Base-by-base conservation (phyloP, 345 rosid species). In the Microthlaspi erraticum region DNA sequence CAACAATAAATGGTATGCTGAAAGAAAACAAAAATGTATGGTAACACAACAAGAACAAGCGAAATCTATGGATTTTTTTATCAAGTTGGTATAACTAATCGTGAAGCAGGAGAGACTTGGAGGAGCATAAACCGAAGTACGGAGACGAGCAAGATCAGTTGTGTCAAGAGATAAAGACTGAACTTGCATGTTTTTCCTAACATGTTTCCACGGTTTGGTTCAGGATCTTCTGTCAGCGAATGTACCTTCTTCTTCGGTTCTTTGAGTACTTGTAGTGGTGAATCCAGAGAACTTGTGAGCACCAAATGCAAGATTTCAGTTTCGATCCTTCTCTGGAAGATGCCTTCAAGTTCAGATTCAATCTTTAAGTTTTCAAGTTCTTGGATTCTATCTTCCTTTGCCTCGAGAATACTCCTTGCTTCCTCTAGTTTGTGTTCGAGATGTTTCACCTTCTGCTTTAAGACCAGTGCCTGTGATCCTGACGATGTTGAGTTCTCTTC, bases 221-320 rank as follows among this genome's bases (percentile, higher is more conserved):
- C 89, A 66, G 82, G 66, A 59, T 86, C 81, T 68, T 74, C 87
- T 0, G 79, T 83, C 56, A 80, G 8, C 34, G 23, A 74, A 66
- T 60, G 33, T 23, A 74, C 36, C 68, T 66, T 51, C 62, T 59
- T 66, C 10, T 61, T 75, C 78, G 80, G 82, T 83, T 80, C 70
- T 10, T 56, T 56, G 61, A 77, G 75, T 32, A 60, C 77, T 76
- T 56, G 83, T 66, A 79, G 64, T 61, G 81, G 77, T 72, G 32
- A 7, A 18, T 76, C 73, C 32, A 86, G 39, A 26, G 84, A 75
- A 63, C 71, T 78, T 7, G 51, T 60, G 59, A 91, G 72, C 44
- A 83, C 72, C 68, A 89, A 67, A 81, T 78, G 83, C 77, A 79
- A 82, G n/a, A 94, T 75, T 80, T 91, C 97, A 38, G 86, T 84